phyloP scores from a whole-genome alignment of 176 grass and related monocot genomes.

The Carex scoparia region DNA sequence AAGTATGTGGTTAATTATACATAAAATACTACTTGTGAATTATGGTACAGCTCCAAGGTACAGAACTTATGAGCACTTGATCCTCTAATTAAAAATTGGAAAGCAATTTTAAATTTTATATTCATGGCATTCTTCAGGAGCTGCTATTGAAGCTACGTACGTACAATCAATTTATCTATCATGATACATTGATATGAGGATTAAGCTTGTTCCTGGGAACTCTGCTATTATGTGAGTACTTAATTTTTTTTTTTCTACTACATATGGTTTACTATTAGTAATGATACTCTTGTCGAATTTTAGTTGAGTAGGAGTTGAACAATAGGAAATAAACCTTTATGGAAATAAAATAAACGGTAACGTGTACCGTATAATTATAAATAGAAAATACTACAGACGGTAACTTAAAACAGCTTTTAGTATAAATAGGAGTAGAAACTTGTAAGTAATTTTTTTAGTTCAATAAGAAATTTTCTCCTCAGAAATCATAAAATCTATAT shows the following conservation, averaged over 20 bases:
- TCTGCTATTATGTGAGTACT: conserved; percentile 62
- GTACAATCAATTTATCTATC: conserved; percentile 44
- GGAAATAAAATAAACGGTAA: too few species aligned
- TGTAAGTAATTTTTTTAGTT: too few species aligned
- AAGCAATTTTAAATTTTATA: not conserved
- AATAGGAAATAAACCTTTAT: too few species aligned
- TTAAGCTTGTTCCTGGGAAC: conserved; percentile 55
- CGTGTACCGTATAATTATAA: too few species aligned
- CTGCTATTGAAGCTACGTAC: conserved; percentile 33
- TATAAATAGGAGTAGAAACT: too few species aligned
- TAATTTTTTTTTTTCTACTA: not conserved
- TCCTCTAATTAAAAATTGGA: not conserved
- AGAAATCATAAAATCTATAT: too few species aligned
- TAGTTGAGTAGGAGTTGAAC: not conserved
- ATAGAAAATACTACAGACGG: too few species aligned
- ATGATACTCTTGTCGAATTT: not conserved
- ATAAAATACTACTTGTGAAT: not conserved
- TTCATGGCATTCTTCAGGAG: conserved; percentile 14
- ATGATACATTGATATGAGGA: conserved; percentile 37
- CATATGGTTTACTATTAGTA: not conserved
- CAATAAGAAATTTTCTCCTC: too few species aligned
- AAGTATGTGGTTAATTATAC: not conserved
- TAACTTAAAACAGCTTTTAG: too few species aligned
- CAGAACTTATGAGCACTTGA: not conserved
- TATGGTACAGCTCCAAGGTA: not conserved